These are phyloP conservation scores for Venturia carpophila DNA, from an alignment of 2,329 filamentous ascomycete genomes.

Conservation along the genomic window DNA sequence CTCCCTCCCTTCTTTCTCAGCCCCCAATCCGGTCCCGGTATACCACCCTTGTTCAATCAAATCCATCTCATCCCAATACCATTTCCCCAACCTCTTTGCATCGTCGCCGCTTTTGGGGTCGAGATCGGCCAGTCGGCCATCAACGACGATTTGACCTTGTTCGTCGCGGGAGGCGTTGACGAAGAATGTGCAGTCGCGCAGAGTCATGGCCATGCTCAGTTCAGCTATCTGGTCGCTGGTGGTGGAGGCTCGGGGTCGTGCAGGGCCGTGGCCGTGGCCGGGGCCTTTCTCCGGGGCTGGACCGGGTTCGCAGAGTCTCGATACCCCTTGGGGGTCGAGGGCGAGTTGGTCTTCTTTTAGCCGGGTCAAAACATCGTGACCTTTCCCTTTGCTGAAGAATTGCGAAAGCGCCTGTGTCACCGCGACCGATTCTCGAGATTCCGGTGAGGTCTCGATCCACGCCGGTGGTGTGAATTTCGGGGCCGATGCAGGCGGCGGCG, in stretches of 20 bases:
- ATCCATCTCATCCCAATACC: constrained; percentile 55
- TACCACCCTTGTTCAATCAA: constrained; percentile 66
- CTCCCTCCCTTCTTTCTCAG: neutral
- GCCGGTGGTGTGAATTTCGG: neutral
- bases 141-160: constrained; percentile 5
- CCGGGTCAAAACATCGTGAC: neutral
- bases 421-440: neutral
- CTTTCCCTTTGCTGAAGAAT: constrained; percentile 9
- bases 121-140: constrained; percentile 60
- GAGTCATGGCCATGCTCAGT: constrained; percentile 66
- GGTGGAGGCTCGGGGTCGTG: neutral
- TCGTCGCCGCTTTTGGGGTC: constrained; percentile 70
- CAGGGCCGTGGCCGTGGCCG: neutral
- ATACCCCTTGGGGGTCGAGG: constrained; percentile 13
- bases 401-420: neutral
- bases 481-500: neutral
- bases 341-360: neutral
- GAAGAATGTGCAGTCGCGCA: constrained; percentile 72
- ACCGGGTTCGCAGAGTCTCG: neutral
- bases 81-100: constrained; percentile 42
- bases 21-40: constrained; percentile 25
- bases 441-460: neutral
- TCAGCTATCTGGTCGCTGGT: neutral
- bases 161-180: constrained; percentile 44
- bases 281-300: neutral